Base-by-base conservation (phyloP, 768 basidiomycete genomes). In the Boletales sp. region DNA sequence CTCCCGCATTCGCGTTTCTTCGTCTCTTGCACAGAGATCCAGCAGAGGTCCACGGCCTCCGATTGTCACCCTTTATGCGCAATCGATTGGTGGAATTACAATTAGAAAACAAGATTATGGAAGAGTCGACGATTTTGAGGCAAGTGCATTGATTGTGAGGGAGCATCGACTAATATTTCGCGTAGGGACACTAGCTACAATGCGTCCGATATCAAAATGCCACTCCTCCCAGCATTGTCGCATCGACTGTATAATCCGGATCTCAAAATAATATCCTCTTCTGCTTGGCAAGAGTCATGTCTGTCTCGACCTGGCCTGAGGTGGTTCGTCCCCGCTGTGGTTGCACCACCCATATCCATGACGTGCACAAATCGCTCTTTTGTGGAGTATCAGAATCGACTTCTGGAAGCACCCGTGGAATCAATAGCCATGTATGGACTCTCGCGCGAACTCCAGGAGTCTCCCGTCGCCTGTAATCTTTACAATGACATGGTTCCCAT, bases 261-360 rank as follows among this genome's bases (percentile, higher is more conserved):
- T 13, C 74, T 94, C 17, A 62, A 63, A n/a, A 71, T 75, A n/a
- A 87, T 95, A 58, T 76, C 85, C 8, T 64, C 64, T 15, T 67
- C 72, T 17, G 72, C 74, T 12, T 95, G 91, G 86, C 69, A 75
- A 48, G 65, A 74, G n/a, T 94, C 94, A 2, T 90, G 83, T 62
- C 71, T 97, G 27, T 93, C 90, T 35, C 82, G 90, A 35, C 82
- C 81, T 2, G 80, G 80, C 13, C 76, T 94, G 56, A 84, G 83
- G 56, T 97, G 93, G 86, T 90, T 86, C 68, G 74, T 90, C 15
- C 90, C 91, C n/a, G 74, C 84, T 9, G 93, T 74, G 8, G 80
- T 92, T 30, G 95, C 95, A 0, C 95, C 95, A 4, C 80, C 90
- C 0, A 86, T 97, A 52, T 65, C 79, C 24, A 70, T 88, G 52